A percentile compares a stretch with the other conserved stretches of the same genome.
phyloP scores from a whole-genome alignment of 176 grass and related monocot genomes.

The Pharus latifolius region DNA sequence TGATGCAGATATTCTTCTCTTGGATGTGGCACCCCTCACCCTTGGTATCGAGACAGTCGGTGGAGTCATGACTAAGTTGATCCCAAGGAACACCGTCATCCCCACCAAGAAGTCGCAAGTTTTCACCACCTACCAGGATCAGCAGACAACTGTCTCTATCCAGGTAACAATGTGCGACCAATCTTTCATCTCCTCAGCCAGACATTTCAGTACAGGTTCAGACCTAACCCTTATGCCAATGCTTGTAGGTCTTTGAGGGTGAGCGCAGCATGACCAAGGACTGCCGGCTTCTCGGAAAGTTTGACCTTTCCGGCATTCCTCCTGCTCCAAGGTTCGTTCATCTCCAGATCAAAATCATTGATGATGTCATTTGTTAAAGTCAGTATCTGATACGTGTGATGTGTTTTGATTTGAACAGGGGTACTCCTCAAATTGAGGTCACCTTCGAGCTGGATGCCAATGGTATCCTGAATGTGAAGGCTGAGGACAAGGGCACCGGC shows the following conservation, averaged over 20 bases:
- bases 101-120: slow-evolving; percentile 68
- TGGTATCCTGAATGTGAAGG: slow-evolving; percentile 67
- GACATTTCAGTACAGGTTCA: background rate
- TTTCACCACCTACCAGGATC: slow-evolving; percentile 69
- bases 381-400: background rate
- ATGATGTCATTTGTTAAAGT: background rate
- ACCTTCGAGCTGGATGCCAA: slow-evolving; percentile 71
- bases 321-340: slow-evolving; percentile 37
- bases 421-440: slow-evolving; percentile 54
- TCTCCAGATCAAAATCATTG: background rate
- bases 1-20: slow-evolving; percentile 57
- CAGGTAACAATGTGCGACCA: slow-evolving; percentile 20
- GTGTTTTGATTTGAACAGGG: slow-evolving; percentile 1
- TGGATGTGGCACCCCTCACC: slow-evolving; percentile 62
- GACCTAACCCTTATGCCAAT: background rate
- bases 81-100: slow-evolving; percentile 64
- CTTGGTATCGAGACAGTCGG: slow-evolving; percentile 54
- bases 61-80: slow-evolving; percentile 69
- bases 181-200: background rate
- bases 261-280: slow-evolving; percentile 80
- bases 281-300: slow-evolving; percentile 68
- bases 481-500: slow-evolving; percentile 49
- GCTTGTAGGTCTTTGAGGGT: slow-evolving; percentile 49
- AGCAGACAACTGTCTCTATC: slow-evolving; percentile 64
- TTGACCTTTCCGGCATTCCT: slow-evolving; percentile 46